Evolutionary conservation across 768 basidiomycete species (phyloP), one percentile per base, ranked within the genome.

Genomic region (Kwoniella sp.): DNA sequence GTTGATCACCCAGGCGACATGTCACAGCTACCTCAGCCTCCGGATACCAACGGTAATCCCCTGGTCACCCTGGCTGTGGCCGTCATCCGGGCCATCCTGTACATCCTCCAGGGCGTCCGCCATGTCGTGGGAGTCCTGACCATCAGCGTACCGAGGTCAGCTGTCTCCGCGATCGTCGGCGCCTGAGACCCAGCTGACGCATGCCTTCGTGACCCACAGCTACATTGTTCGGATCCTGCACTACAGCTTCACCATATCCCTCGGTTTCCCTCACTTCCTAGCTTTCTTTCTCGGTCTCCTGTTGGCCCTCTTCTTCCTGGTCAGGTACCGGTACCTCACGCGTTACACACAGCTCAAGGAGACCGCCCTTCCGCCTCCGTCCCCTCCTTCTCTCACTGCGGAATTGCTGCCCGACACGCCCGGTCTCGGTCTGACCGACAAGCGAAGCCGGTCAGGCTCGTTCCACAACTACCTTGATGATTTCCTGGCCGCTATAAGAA

Each of bases 381-480:
- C 66, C 22, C 64, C 62, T 1, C 46, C 59, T 5, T 60, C 57
- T 5, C 51, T 64, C 10, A 46, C 60, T 12, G 49, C 54, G 22
- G 50, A 86, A 83, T 71, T 84, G 82, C 48, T 87, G 84, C 72
- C 80, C 86, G 56, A 50, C 19, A 45, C 52, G 27, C 68, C 81
- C 80, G 59, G 88, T 85, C 63, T 82, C 31, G 37, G 33, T 22
- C 38, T 56, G 41, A 45, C 17, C 15, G 38, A 57, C 33, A 25
- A 53, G 27, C 17, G 60, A 40, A 53, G 50, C 34, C 19, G 56
- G 11, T 50, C 62, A 17, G 82, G 86, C 11, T 80, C 86, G 1
- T 91, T 96, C 70, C 91, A 93, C 71, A 92, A 93, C 65, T 98
- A 98, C 64, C 80, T 98, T 23, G 93, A 98, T 71, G 95, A 99